Evolutionary conservation across 106 monocot genomes (phyloP), one percentile per base, ranked within the genome.

Genomic region (Gastrodia elata): DNA sequence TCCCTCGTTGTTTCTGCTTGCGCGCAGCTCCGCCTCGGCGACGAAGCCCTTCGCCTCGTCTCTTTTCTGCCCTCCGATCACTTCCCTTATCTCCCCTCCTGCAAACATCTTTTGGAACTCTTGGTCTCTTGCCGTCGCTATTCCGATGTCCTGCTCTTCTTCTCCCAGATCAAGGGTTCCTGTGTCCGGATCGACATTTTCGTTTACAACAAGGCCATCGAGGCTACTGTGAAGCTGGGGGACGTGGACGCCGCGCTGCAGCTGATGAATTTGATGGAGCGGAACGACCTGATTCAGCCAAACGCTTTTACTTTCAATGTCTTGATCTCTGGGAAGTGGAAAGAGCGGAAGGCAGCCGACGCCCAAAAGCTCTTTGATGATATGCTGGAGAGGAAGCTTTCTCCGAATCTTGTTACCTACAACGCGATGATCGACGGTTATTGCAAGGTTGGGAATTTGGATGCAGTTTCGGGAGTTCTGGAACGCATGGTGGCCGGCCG

Each of bases 391-490:
- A 72, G 78, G 38, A 61, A 71, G 43, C 30, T 73, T 0, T 5
- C 11, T 6, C 78, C 78, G 5, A 94, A 65, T 6, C 20, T 64
- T 27, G 76, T 91, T n/a, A 91, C 90, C 0, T 94, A 75, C 41
- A 94, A 94, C 36, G 71, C 80, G 10, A 91, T 94, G 94, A 80
- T 94, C 20, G 86, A 86, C 74, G 94, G 94, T 25, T 80, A 84
- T 72, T 77, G 77, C 24, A 88, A 88, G 69, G 25, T 10, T 15
- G 84, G 91, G 40, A 39, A 94, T 57, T 40, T 86, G 72, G 83
- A 88, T 58, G 73, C 64, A 41, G 89, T 73, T 9, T 71, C 65
- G 70, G 38, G 41, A 36, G 48, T 87, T 20, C 74, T 79, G 52
- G 80, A 76, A 26, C 67, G 30, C 32, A 89, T 89, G 87, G 33